Conservation (phyloP, 192 early-diverging fungal genomes). For the Coemansia javaensis region DNA sequence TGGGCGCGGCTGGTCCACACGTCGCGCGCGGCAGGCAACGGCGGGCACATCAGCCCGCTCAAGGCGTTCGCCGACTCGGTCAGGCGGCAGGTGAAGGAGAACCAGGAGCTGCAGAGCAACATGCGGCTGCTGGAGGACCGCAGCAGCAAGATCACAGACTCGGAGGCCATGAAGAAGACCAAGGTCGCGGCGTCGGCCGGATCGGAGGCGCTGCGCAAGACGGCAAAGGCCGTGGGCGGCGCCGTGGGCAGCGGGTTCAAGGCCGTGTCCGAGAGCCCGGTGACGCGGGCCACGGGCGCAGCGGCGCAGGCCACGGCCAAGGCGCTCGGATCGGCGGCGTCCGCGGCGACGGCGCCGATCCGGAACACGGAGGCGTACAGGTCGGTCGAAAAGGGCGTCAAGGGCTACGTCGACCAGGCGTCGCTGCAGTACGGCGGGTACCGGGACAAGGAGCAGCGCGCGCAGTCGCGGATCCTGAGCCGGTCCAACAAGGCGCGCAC, state of each 20-base stretch:
- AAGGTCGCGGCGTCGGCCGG: slow-evolving; percentile 58
- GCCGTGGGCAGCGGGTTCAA: slow-evolving; percentile 61
- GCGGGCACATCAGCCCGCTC: slow-evolving; percentile 57
- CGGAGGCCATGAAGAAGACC: slow-evolving; percentile 82
- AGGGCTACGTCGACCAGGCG: slow-evolving; percentile 67
- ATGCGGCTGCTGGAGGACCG: slow-evolving; percentile 87
- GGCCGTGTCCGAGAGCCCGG: slow-evolving; percentile 67
- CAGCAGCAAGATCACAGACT: slow-evolving; percentile 74
- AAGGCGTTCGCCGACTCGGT: slow-evolving; percentile 84
- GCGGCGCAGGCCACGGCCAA: slow-evolving; percentile 63
- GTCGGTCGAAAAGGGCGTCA: slow-evolving; percentile 58
- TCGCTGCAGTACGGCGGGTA: slow-evolving; percentile 70
- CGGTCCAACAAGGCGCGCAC: slow-evolving; percentile 39
- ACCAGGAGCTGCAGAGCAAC: slow-evolving; percentile 86
- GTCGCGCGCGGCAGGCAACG: slow-evolving; percentile 18
- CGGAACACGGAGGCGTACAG: slow-evolving; percentile 62
- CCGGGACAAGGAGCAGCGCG: slow-evolving; percentile 68
- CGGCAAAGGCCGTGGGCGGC: slow-evolving; percentile 66
- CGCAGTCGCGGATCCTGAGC: slow-evolving; percentile 32
- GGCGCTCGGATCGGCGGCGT: slow-evolving; percentile 59
- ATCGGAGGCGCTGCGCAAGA: slow-evolving; percentile 64
- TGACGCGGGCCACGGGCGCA: slow-evolving; percentile 72
- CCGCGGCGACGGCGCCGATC: slow-evolving; percentile 62
- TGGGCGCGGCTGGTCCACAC: slow-evolving; percentile 31
- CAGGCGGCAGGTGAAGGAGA: slow-evolving; percentile 90